Base-by-base conservation (phyloP, 257 asterid species). In the Echium plantagineum region DNA sequence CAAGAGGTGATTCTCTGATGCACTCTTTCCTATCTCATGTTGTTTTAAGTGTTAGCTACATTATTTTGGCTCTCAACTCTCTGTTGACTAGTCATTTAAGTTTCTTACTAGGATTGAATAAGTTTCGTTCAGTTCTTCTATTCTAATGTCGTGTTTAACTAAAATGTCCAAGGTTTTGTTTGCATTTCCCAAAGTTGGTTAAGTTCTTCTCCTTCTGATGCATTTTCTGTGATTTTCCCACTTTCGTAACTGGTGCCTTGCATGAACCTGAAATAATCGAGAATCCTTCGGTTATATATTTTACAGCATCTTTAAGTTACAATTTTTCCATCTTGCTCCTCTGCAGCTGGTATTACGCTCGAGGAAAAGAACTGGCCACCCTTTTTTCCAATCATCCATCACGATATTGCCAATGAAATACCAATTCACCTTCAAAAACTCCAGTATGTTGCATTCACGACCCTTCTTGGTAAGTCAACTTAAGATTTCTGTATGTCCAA, bases 281-380 rank as follows among this genome's bases (percentile, higher is more conserved):
- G 47, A 35, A 35, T 35, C 47, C 12, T 35, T 35, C 47, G 8
- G 47, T 35, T 35, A 7, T 35, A 3, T 35, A 35, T 13, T 35
- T 35, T 35, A 35, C 15, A 10, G 1, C 47, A 7, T 3, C 47
- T 28, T 35, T 10, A 35, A 35, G 47, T 35, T 35, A 35, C 47
- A 35, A 35, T 1, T 35, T 35, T 35, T 35, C 15, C 47, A 10
- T 35, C 47, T 2, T 35, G 47, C 49, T 42, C 12, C 49, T 7
- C 58, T 78, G 85, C 88, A 77, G 89, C 89, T 65, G 89, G 89
- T 51, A 82, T 82, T 66, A 81, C 70, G 66, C 72, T 74, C 19
- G 81, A 90, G 80, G 87, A 73, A 70, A 90, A 87, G 78, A 90
- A 90, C 46, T 90, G 98, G 98, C 98, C 98, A 68, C 91, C 98